Conservation (phyloP, 1,139 yeast species). For the Yamadazyma epiphylla region DNA sequence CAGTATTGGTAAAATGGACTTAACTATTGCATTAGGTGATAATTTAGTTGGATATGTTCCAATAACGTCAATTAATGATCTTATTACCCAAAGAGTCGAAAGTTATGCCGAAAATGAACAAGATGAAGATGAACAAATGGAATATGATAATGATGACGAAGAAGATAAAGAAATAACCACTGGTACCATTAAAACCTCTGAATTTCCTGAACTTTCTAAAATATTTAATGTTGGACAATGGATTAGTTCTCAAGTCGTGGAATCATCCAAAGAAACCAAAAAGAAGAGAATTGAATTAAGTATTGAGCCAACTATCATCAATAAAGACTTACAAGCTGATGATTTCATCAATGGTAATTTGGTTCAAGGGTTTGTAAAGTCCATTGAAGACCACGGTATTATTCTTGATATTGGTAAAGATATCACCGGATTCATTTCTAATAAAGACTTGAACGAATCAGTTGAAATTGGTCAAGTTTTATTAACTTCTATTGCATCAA, state of each 20-base stretch:
- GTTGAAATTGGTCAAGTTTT: slow-evolving; percentile 43
- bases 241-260: slow-evolving; percentile 72
- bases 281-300: slow-evolving; percentile 67
- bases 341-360: slow-evolving; percentile 62
- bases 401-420: slow-evolving; percentile 65
- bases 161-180: slow-evolving; percentile 14
- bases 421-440: slow-evolving; percentile 71
- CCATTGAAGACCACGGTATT: slow-evolving; percentile 90
- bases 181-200: slow-evolving; percentile 23
- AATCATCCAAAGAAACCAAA: slow-evolving; percentile 36
- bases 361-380: slow-evolving; percentile 72
- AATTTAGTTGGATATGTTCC: slow-evolving; percentile 78
- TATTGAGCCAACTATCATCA: slow-evolving; percentile 72
- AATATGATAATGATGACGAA: slow-evolving; percentile 22
- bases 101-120: slow-evolving; percentile 40
- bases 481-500: slow-evolving; percentile 41
- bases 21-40: slow-evolving; percentile 76
- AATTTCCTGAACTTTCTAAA: slow-evolving; percentile 52
- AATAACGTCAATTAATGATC: slow-evolving; percentile 68
- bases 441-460: slow-evolving; percentile 47
- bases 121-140: slow-evolving; percentile 39
- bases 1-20: slow-evolving; percentile 56
- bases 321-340: slow-evolving; percentile 55
- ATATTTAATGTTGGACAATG: slow-evolving; percentile 76
- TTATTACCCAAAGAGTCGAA: slow-evolving; percentile 55